Evolutionary conservation across 2,329 filamentous ascomycete genomes (phyloP), one percentile per base, ranked within the genome.

Genomic region (Calonectria naviculata): DNA sequence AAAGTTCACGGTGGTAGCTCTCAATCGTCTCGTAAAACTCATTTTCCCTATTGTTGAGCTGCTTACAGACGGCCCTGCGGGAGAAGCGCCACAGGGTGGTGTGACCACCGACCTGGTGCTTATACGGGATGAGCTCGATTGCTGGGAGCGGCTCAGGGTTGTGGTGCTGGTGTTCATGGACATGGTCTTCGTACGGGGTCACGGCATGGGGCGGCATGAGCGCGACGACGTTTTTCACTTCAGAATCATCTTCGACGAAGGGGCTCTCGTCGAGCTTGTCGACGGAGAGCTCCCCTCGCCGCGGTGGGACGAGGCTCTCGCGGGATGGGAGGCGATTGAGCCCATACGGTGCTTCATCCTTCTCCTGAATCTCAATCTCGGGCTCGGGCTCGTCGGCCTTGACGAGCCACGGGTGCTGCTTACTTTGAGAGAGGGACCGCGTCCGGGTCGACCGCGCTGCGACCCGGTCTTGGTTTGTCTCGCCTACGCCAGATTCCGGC

Each of bases 1-100:
- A 86, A 78, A 99, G 88, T 80, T 98, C 93, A 74, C 95, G 94
- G 83, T 99, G 96, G 76, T 94, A 91, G 79, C 91, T 92, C 85
- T 99, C 97, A 78, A 98, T 94, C 66, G 93, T 97, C 84, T 99
- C 97, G 83, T 99, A 99, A 81, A 99, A 99, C 84, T 98, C 95
- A 83, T 99, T 99, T 81, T 99, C 97, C 79, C 96, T 91, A 82
- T 98, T 99, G 83, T 98, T 99, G 80, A 99, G 89, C 84, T 98
- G 95, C 84, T 99, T 99, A 88, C 97, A 99, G 13, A 99, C 95
- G 67, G 97, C 97, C 78, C 95, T 91, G 75, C 95, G 92, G 21
- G 97, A 98, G 81, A 99, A 98, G 47, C 96, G 93, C 89, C 97
- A 99, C 41, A 99, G 90, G 0, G 96, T 98, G 8, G 95, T 98